phyloP scores from a whole-genome alignment of 148 eudicot genomes.

The Vaccinium vitisidaea region DNA sequence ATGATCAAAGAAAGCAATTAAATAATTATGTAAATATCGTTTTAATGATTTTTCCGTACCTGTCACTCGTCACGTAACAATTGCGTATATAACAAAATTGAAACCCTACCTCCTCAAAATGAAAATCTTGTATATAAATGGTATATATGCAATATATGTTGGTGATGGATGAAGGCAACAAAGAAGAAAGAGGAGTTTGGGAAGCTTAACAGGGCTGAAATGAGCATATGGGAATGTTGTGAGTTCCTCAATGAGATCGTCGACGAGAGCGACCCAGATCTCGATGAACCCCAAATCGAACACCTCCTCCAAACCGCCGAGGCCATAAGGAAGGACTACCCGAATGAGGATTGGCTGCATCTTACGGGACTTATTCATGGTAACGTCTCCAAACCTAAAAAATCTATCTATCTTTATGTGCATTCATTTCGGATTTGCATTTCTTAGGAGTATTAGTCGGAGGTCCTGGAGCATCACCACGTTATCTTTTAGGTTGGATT shows the following conservation, averaged over 20 bases:
- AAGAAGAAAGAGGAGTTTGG: slow-evolving; percentile 15
- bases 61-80: no score
- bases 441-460: no score
- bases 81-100: not conserved
- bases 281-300: slow-evolving; percentile 35
- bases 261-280: slow-evolving; percentile 34
- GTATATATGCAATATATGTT: not conserved
- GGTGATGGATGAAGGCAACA: slow-evolving; percentile 5
- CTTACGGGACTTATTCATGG: slow-evolving; percentile 34
- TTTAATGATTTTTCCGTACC: no score
- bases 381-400: not conserved
- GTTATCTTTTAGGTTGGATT: no score
- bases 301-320: slow-evolving; percentile 32
- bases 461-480: no score
- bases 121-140: not conserved
- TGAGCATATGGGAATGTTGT: slow-evolving; percentile 36
- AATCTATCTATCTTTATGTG: not conserved
- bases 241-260: slow-evolving; percentile 25
- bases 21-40: no score
- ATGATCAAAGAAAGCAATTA: no score
- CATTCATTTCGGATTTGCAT: not conserved
- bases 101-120: not conserved
- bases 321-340: slow-evolving; percentile 32
- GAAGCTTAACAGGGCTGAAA: slow-evolving; percentile 10
- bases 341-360: slow-evolving; percentile 32